phyloP scores from a whole-genome alignment of 2,329 filamentous ascomycete species.

The Cercospora nicotianae region DNA sequence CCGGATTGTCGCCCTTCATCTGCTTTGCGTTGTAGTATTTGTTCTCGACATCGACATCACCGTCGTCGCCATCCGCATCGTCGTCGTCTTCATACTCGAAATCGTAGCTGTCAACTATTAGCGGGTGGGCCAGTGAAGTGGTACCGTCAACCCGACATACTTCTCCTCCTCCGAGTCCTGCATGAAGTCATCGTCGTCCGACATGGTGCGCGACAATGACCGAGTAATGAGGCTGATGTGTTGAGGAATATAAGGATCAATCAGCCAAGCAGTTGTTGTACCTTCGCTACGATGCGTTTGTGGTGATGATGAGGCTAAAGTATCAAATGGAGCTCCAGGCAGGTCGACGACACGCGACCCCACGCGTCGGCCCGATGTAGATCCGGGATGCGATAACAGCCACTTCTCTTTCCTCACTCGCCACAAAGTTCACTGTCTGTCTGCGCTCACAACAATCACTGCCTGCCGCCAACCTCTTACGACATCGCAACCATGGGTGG shows the following conservation, averaged over 20 bases:
- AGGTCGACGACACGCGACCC: slow-evolving; percentile 5
- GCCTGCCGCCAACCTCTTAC: background rate
- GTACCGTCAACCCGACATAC: slow-evolving; percentile 49
- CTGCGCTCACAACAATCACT: background rate
- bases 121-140: background rate
- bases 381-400: background rate
- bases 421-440: background rate
- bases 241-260: background rate
- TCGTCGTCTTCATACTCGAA: slow-evolving; percentile 97
- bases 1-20: slow-evolving; percentile 80
- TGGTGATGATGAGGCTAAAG: background rate
- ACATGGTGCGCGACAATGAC: slow-evolving; percentile 56
- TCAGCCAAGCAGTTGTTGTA: background rate
- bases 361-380: background rate
- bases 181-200: slow-evolving; percentile 89
- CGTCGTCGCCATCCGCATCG: slow-evolving; percentile 82
- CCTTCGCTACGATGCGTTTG: slow-evolving; percentile 5
- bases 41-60: slow-evolving; percentile 95
- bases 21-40: slow-evolving; percentile 99
- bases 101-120: slow-evolving; percentile 64
- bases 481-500: slow-evolving; percentile 71
- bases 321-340: slow-evolving; percentile 1
- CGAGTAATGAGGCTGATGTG: background rate
- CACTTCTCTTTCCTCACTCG: slow-evolving; percentile 1
- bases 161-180: slow-evolving; percentile 86